These are phyloP conservation scores for Ustilago nuda DNA, from an alignment of 1,284 basidiomycete genomes.

Conservation along the genomic window DNA sequence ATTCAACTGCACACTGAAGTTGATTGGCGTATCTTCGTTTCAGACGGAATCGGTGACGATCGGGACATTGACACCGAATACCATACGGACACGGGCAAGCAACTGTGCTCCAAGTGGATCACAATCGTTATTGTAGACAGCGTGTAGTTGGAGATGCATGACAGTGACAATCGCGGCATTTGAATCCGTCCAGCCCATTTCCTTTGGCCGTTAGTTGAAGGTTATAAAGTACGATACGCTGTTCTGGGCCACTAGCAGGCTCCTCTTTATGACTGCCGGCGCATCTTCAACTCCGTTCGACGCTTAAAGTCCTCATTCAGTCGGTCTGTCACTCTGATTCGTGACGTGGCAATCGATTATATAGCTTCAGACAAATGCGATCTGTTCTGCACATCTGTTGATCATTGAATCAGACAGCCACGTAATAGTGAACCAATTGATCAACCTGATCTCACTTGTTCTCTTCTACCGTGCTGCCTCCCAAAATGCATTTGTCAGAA, in stretches of 20 bases:
- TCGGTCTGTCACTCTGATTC: too few relatives aligned
- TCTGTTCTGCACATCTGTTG: too few relatives aligned
- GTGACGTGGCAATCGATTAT: too few relatives aligned
- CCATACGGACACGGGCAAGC: conserved; percentile 9
- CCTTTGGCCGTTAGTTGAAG: too few relatives aligned
- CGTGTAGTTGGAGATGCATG: neutral
- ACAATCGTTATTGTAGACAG: neutral
- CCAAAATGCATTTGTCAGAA: neutral
- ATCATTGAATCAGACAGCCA: too few relatives aligned
- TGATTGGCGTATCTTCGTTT: conserved; percentile 5
- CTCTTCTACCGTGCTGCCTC: neutral
- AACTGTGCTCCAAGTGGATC: conserved; percentile 18
- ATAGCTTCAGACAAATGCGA: too few relatives aligned
- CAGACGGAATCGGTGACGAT: neutral
- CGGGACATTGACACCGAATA: conserved; percentile 17
- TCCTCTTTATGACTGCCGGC: too few relatives aligned
- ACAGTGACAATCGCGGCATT: neutral
- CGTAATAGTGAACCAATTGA: neutral
- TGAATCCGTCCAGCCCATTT: neutral
- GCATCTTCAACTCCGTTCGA: too few relatives aligned
- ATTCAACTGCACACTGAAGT: conserved; percentile 6
- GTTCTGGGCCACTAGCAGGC: too few relatives aligned
- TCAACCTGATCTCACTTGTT: neutral
- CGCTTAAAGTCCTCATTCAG: too few relatives aligned
- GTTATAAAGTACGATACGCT: neutral